phyloP scores from a whole-genome alignment of 2,329 filamentous ascomycete species.

The Arthrobotrys megalospora region DNA sequence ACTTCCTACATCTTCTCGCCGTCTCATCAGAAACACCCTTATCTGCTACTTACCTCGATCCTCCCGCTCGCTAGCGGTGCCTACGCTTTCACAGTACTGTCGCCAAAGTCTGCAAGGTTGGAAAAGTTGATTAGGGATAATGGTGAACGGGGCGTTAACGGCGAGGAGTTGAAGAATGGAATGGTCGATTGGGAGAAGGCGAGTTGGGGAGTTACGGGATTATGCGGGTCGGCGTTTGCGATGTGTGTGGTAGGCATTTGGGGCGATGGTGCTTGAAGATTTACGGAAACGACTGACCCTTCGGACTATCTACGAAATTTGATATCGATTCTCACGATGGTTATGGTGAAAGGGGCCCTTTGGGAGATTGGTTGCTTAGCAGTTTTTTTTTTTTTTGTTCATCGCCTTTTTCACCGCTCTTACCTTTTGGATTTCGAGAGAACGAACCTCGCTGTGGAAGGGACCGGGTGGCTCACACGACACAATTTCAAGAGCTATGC shows the following conservation, averaged over 20 bases:
- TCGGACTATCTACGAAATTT: no score
- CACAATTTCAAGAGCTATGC: no score
- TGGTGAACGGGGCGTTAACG: constrained; percentile 52
- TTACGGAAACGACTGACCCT: no score
- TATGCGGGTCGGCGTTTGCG: constrained; percentile 33
- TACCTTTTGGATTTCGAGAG: background rate
- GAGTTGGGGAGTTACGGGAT: constrained; percentile 42
- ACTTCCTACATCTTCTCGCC: constrained; percentile 47
- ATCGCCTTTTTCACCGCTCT: background rate
- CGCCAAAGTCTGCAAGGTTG: constrained; percentile 27
- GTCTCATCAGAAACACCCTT: constrained; percentile 35
- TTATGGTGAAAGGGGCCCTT: background rate
- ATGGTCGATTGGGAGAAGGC: constrained; percentile 48
- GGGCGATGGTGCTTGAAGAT: constrained; percentile 46
- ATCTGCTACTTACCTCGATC: constrained; percentile 36
- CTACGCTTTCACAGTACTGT: constrained; percentile 15
- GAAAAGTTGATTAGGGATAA: constrained; percentile 42
- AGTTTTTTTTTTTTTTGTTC: background rate
- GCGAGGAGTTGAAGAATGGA: constrained; percentile 48
- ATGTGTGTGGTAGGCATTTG: constrained; percentile 54
- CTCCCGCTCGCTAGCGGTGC: constrained; percentile 34
- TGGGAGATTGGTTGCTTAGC: constrained; percentile 8
- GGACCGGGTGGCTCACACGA: no score
- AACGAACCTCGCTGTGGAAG: no score
- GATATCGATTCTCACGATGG: background rate